phyloP scores from a whole-genome alignment of 306 rosid species.

The Castanea mollissima region DNA sequence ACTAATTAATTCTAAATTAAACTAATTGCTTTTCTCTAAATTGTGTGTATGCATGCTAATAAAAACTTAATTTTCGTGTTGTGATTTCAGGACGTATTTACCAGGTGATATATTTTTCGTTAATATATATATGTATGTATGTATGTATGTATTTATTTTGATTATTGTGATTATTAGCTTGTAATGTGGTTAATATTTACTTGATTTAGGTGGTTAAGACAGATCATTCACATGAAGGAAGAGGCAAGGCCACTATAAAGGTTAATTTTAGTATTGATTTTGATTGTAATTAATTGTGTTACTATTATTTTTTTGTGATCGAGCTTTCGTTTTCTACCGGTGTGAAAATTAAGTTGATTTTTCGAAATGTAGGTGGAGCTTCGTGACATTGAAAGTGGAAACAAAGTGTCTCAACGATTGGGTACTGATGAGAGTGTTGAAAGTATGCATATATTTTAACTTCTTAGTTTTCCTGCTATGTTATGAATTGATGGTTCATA shows the following conservation, averaged over 20 bases:
- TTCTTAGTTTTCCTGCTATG: constrained; percentile 7
- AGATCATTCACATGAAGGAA: constrained; percentile 94
- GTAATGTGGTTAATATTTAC: background rate
- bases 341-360: constrained; percentile 15
- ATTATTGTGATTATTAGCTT: background rate
- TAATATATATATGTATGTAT: background rate
- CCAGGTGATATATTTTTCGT: constrained; percentile 43
- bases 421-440: constrained; percentile 72
- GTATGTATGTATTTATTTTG: background rate
- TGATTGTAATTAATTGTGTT: background rate
- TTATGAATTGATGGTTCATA: constrained; percentile 6
- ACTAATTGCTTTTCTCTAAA: background rate
- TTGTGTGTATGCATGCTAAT: constrained; percentile 13
- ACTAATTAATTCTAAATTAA: background rate
- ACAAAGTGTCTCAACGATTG: constrained; percentile 70
- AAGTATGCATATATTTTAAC: constrained; percentile 47
- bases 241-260: constrained; percentile 96
- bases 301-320: background rate
- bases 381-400: constrained; percentile 80
- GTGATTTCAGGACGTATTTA: constrained; percentile 65
- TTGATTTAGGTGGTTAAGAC: constrained; percentile 70
- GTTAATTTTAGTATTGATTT: constrained; percentile 25
- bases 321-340: background rate
- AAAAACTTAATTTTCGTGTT: constrained; percentile 13
- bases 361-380: constrained; percentile 72